phyloP scores from a whole-genome alignment of 768 basidiomycete genomes.

The Hericium erinaceus region DNA sequence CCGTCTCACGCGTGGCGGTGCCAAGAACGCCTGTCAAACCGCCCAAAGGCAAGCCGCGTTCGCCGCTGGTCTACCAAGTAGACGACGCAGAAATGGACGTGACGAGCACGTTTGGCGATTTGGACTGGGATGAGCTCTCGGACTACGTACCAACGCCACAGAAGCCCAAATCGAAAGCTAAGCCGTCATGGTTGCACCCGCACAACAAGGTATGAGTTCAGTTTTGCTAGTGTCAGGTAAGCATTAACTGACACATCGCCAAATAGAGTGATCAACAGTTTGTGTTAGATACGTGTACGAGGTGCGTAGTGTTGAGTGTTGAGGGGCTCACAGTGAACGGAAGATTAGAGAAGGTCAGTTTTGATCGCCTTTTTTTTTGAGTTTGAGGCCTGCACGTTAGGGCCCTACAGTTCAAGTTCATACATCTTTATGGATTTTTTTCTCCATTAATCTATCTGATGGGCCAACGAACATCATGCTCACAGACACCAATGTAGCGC shows the following conservation, averaged over 20 bases:
- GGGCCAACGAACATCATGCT: too few relatives aligned
- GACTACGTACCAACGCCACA: slow-evolving; percentile 15
- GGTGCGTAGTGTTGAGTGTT: slow-evolving; percentile 5
- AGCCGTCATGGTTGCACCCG: too few relatives aligned
- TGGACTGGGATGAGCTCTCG: slow-evolving; percentile 15
- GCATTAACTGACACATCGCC: too few relatives aligned
- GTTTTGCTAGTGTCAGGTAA: background rate
- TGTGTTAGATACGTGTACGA: slow-evolving; percentile 1
- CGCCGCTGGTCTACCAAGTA: background rate
- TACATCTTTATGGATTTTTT: too few relatives aligned
- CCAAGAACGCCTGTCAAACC: too few relatives aligned
- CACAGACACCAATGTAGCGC: slow-evolving; percentile 25
- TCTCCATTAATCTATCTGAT: too few relatives aligned
- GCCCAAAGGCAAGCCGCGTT: too few relatives aligned
- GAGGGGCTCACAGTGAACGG: slow-evolving; percentile 1
- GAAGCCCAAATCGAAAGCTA: background rate
- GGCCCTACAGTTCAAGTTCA: too few relatives aligned
- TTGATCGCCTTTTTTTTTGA: too few relatives aligned
- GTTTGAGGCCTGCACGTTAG: too few relatives aligned
- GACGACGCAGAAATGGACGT: slow-evolving; percentile 1
- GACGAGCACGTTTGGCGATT: slow-evolving; percentile 2
- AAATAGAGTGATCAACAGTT: too few relatives aligned
- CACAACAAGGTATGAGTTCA: background rate
- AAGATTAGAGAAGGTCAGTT: slow-evolving; percentile 8
- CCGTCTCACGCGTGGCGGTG: too few relatives aligned